These are phyloP conservation scores for Boletales sp. DNA, from an alignment of 768 basidiomycete species.

Conservation along the genomic window DNA sequence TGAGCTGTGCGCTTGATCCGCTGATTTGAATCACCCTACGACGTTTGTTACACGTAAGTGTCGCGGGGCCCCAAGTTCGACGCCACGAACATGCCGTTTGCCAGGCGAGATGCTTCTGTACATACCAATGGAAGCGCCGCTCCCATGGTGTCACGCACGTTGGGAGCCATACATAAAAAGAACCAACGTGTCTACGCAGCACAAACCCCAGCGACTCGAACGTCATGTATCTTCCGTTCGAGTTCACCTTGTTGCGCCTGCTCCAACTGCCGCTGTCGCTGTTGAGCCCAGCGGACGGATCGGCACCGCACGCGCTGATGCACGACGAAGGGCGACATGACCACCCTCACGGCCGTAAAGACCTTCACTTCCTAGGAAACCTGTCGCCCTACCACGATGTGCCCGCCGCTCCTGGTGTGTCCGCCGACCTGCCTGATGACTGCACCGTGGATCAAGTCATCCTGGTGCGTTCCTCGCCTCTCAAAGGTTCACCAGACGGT, in stretches of 20 bases:
- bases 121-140: too few species aligned
- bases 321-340: not conserved
- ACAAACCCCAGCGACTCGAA: not conserved
- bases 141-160: too few species aligned
- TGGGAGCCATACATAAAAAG: not conserved
- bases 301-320: too few species aligned
- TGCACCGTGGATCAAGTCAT: slow-evolving; percentile 40
- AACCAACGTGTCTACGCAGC: not conserved
- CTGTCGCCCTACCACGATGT: slow-evolving; percentile 37
- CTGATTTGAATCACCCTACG: too few species aligned
- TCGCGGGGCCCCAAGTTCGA: too few species aligned
- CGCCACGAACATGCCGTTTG: too few species aligned
- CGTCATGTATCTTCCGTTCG: slow-evolving; percentile 16
- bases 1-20: too few species aligned
- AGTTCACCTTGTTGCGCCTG: slow-evolving; percentile 8
- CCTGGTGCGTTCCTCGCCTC: slow-evolving; percentile 25
- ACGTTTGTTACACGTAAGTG: too few species aligned
- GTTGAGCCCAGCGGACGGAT: not conserved
- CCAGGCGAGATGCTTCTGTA: too few species aligned
- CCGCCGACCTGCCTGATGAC: slow-evolving; percentile 33
- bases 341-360: not conserved
- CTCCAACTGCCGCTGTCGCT: slow-evolving; percentile 12
- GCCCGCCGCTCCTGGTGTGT: slow-evolving; percentile 25
- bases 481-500: too few species aligned
- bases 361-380: slow-evolving; percentile 28